Conservation (phyloP, 805 yeast genomes). For the Saccharomycopsis sp. region DNA sequence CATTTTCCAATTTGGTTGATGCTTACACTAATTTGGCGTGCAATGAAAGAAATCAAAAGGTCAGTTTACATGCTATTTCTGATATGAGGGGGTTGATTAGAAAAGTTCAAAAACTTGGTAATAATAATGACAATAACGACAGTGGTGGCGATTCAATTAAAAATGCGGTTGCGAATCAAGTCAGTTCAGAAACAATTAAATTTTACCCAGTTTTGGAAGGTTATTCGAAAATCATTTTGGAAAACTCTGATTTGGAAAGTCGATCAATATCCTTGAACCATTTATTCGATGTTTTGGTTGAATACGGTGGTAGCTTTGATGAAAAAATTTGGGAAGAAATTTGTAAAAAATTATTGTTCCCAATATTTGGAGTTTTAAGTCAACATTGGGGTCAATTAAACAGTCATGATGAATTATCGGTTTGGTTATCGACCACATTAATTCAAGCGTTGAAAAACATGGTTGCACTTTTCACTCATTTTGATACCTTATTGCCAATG, state of each 20-base stretch:
- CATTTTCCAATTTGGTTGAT: constrained; percentile 52
- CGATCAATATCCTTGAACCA: constrained; percentile 80
- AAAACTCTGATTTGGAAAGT: constrained; percentile 89
- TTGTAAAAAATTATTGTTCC: constrained; percentile 75
- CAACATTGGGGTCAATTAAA: constrained; percentile 65
- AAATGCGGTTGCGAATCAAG: not conserved
- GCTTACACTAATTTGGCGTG: constrained; percentile 79
- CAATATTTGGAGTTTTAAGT: constrained; percentile 77
- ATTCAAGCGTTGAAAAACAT: constrained; percentile 90
- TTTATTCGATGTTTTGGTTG: constrained; percentile 73
- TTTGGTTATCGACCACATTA: constrained; percentile 94
- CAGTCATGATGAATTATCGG: constrained; percentile 78
- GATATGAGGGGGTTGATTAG: constrained; percentile 57
- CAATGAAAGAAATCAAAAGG: constrained; percentile 74
- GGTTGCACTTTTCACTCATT: constrained; percentile 76
- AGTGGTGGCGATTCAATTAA: not conserved
- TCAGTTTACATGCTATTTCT: constrained; percentile 75
- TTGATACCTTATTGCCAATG: constrained; percentile 65
- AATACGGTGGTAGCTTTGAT: constrained; percentile 72
- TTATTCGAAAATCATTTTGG: constrained; percentile 84
- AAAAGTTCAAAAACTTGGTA: constrained; percentile 33
- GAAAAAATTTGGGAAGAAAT: constrained; percentile 75
- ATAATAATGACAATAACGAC: constrained; percentile 23
- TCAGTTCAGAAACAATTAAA: constrained; percentile 28
- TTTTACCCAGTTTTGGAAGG: constrained; percentile 85